Evolutionary conservation across 164 flowering plant genomes (phyloP).

Genomic region (Echeveria elegans): DNA sequence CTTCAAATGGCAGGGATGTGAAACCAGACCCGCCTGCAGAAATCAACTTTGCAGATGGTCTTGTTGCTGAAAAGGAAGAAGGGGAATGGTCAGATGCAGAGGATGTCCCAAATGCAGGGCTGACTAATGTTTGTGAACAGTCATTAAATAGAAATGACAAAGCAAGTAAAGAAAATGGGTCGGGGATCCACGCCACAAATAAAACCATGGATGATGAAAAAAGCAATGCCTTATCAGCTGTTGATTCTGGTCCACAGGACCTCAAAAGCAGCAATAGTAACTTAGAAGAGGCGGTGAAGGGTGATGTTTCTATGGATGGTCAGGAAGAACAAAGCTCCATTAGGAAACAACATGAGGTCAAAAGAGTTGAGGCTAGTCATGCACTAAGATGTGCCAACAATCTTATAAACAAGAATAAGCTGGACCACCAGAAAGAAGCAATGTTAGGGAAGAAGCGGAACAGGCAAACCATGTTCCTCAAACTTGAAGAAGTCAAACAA

Average conservation of each 20-base stretch:
- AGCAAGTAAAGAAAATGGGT: slow-evolving; percentile 22
- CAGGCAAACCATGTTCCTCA: slow-evolving; percentile 85
- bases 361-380: slow-evolving; percentile 72
- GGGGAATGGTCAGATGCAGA: slow-evolving; percentile 94
- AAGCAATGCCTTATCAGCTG: slow-evolving; percentile 16
- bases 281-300: slow-evolving; percentile 27
- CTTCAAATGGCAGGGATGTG: slow-evolving; percentile 17
- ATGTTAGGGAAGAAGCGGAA: slow-evolving; percentile 91
- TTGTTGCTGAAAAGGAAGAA: slow-evolving; percentile 72
- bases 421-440: slow-evolving; percentile 78
- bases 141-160: slow-evolving; percentile 14
- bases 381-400: slow-evolving; percentile 58
- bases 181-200: slow-evolving; percentile 15
- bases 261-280: slow-evolving; percentile 18
- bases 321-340: slow-evolving; percentile 39
- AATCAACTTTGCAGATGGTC: slow-evolving; percentile 24
- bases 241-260: slow-evolving; percentile 24
- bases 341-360: slow-evolving; percentile 47
- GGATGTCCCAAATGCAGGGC: slow-evolving; percentile 25
- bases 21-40: slow-evolving; percentile 16
- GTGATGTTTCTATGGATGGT: slow-evolving; percentile 24
- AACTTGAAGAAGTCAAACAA: slow-evolving; percentile 85
- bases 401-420: slow-evolving; percentile 57
- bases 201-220: slow-evolving; percentile 21
- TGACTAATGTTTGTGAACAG: slow-evolving; percentile 20